Conservation (phyloP, 495 filamentous ascomycete genomes). For the Clavariopsis aquatica region DNA sequence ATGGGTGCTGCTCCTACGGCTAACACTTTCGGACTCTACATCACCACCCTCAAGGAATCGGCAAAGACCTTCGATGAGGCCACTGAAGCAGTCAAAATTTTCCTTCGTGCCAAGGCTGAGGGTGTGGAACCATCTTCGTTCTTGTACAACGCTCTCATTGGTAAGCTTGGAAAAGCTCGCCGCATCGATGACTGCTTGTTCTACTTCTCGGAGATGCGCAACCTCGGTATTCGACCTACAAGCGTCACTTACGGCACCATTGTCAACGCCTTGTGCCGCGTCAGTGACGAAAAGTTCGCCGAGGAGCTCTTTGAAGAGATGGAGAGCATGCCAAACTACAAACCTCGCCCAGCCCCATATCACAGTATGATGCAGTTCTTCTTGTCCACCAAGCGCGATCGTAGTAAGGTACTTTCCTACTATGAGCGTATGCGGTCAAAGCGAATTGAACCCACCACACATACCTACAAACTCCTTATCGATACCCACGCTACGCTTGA, state of each 20-base stretch:
- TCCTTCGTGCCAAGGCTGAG: slow-evolving; percentile 89
- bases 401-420: slow-evolving; percentile 90
- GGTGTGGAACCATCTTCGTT: slow-evolving; percentile 94
- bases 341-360: slow-evolving; percentile 93
- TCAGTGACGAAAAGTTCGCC: slow-evolving; percentile 95
- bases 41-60: slow-evolving; percentile 94
- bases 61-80: slow-evolving; percentile 98
- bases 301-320: slow-evolving; percentile 99
- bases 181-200: slow-evolving; percentile 97
- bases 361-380: slow-evolving; percentile 99
- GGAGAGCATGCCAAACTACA: slow-evolving; percentile 99
- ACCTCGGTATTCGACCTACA: slow-evolving; percentile 87
- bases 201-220: slow-evolving; percentile 97
- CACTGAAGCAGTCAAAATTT: slow-evolving; percentile 93
- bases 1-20: slow-evolving; percentile 89
- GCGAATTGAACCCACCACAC: slow-evolving; percentile 85
- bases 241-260: slow-evolving; percentile 98
- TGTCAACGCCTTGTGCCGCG: slow-evolving; percentile 95
- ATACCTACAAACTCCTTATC: slow-evolving; percentile 97
- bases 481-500: slow-evolving; percentile 94
- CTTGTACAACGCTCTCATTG: slow-evolving; percentile 97
- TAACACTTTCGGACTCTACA: slow-evolving; percentile 97
- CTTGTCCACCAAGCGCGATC: slow-evolving; percentile 93
- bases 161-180: slow-evolving; percentile 95
- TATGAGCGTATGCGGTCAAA: slow-evolving; percentile 89